These are phyloP conservation scores for Solanum medicagineum DNA, from an alignment of 257 asterid species.

Conservation along the genomic window DNA sequence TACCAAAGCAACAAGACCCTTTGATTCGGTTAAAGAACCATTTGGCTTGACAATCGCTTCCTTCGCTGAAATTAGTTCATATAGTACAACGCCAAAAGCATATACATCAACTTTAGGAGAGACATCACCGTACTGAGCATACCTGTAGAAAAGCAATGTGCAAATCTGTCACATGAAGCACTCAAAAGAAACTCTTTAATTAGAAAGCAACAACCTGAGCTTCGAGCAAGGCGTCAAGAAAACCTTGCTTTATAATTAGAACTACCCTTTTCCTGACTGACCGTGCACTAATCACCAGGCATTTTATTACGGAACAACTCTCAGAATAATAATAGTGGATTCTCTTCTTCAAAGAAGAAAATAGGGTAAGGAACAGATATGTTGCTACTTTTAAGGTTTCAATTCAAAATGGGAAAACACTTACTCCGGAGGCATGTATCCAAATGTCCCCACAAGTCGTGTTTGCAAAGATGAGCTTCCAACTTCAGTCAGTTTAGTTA, in stretches of 20 bases:
- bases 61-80: slow-evolving; percentile 84
- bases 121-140: slow-evolving; percentile 82
- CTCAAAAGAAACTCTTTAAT: background rate
- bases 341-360: background rate
- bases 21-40: slow-evolving; percentile 52
- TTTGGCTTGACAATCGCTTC: slow-evolving; percentile 68
- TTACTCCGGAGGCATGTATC: slow-evolving; percentile 99
- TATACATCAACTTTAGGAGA: slow-evolving; percentile 92
- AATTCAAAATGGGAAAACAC: slow-evolving; percentile 5
- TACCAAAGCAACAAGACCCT: slow-evolving; percentile 80
- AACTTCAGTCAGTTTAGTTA: slow-evolving; percentile 83
- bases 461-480: slow-evolving; percentile 79
- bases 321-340: background rate
- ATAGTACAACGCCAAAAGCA: slow-evolving; percentile 92
- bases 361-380: background rate
- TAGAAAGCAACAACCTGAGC: background rate
- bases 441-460: slow-evolving; percentile 92
- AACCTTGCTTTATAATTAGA: background rate
- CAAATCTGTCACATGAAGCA: background rate
- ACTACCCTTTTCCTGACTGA: background rate
- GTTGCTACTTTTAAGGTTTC: background rate
- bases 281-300: background rate
- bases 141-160: slow-evolving; percentile 34
- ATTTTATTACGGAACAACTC: background rate
- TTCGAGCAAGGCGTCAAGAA: background rate